Evolutionary conservation across 2,329 filamentous ascomycete genomes (phyloP).

Genomic region (Periconia digitata): DNA sequence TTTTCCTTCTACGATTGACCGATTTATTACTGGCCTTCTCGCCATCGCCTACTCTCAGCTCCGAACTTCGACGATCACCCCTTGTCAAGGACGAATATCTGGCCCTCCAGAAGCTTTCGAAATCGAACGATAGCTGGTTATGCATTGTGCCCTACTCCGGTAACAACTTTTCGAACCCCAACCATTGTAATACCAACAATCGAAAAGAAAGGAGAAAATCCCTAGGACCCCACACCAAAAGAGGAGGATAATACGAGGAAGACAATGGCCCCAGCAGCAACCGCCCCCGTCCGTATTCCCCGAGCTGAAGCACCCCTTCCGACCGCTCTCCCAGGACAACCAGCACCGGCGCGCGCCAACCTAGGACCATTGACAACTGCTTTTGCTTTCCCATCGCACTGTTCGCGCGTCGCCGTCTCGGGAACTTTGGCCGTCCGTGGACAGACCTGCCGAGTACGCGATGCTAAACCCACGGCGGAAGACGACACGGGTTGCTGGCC

Average conservation of each 20-base stretch:
- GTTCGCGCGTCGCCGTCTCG: slow-evolving; percentile 11
- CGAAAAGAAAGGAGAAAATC: neutral
- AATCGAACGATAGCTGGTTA: too few species aligned
- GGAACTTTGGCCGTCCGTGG: slow-evolving; percentile 14
- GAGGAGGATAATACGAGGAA: too few species aligned
- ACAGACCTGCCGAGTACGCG: slow-evolving; percentile 14
- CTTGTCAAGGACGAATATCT: too few species aligned
- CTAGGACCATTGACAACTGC: slow-evolving; percentile 21
- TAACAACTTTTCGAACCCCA: neutral
- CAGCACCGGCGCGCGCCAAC: slow-evolving; percentile 5
- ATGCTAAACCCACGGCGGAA: slow-evolving; percentile 6
- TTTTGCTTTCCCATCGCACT: slow-evolving; percentile 19
- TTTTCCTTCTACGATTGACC: too few species aligned
- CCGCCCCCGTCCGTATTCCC: neutral
- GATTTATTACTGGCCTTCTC: too few species aligned
- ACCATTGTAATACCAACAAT: neutral
- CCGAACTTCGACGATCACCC: too few species aligned
- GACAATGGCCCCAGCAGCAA: neutral
- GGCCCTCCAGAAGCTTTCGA: too few species aligned
- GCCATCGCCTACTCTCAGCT: too few species aligned
- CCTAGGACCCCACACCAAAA: too few species aligned
- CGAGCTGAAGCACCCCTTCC: neutral
- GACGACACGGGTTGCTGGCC: slow-evolving; percentile 23
- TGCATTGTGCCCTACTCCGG: neutral
- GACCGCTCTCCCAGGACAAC: neutral